These are phyloP conservation scores for Erigeron philadelphicus DNA, from an alignment of 140 eudicot genomes.

Conservation along the genomic window DNA sequence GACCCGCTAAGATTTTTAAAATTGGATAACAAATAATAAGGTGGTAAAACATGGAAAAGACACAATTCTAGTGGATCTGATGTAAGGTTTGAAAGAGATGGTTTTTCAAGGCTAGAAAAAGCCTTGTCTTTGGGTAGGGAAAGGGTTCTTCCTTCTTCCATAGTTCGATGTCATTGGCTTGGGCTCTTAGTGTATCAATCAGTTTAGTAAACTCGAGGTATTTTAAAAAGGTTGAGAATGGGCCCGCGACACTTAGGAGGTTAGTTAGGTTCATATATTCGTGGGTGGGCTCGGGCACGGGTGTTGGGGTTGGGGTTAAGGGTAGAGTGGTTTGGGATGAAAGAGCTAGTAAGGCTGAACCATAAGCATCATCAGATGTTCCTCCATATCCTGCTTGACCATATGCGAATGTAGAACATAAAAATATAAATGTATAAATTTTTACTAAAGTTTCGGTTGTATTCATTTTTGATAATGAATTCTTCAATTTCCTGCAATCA, in stretches of 20 bases:
- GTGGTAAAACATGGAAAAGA: conserved; percentile 71
- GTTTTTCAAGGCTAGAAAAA: conserved; percentile 46
- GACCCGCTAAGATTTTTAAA: conserved; percentile 56
- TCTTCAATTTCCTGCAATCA: conserved; percentile 38
- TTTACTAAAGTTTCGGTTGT: conserved; percentile 21
- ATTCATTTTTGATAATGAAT: conserved; percentile 27
- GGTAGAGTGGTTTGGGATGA: conserved; percentile 34
- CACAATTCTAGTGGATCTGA: conserved; percentile 59
- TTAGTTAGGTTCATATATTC: conserved; percentile 60
- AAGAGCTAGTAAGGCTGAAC: conserved; percentile 26
- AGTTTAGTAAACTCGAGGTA: conserved; percentile 60
- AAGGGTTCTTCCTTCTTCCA: conserved; percentile 69
- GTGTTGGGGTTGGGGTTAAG: conserved; percentile 29
- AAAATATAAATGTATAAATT: conserved; percentile 28
- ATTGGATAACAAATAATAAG: conserved; percentile 65
- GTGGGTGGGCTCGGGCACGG: conserved; percentile 64
- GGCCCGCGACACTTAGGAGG: conserved; percentile 71
- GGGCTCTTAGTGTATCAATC: conserved; percentile 60
- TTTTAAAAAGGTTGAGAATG: conserved; percentile 63
- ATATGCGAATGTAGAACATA: conserved; percentile 38
- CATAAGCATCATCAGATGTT: background rate
- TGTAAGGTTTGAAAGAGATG: conserved; percentile 67
- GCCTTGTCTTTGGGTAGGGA: conserved; percentile 66
- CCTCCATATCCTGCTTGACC: conserved; percentile 35
- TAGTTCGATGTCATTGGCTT: conserved; percentile 79